Percentiles rank a stretch among this genome's conserved stretches.
Conservation (phyloP, 371 early-diverging fungal genomes). For the Circinella minor region DNA sequence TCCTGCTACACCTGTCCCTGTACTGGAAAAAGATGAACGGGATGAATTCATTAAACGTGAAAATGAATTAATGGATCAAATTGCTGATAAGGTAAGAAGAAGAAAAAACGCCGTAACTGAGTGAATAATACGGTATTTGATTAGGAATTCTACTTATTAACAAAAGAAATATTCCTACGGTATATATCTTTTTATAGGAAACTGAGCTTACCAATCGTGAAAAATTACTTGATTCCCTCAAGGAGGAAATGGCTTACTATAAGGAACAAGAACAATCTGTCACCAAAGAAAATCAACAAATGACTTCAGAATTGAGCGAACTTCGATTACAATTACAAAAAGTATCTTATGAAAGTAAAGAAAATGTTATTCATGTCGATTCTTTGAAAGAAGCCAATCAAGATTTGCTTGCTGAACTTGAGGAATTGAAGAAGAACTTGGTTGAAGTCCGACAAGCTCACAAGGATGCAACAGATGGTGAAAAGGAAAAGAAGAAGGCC, state of each 20-base stretch:
- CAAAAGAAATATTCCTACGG: too few species aligned
- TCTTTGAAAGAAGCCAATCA: slow-evolving; percentile 83
- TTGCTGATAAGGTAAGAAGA: slow-evolving; percentile 72
- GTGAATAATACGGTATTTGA: too few species aligned
- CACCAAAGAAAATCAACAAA: slow-evolving; percentile 74
- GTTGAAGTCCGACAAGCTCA: slow-evolving; percentile 46
- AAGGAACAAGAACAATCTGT: slow-evolving; percentile 64
- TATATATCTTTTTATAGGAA: slow-evolving; percentile 39
- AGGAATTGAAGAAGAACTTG: slow-evolving; percentile 69
- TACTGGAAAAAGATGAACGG: slow-evolving; percentile 84
- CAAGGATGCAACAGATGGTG: slow-evolving; percentile 56
- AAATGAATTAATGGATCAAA: slow-evolving; percentile 89
- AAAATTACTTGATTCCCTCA: slow-evolving; percentile 58
- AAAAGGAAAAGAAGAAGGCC: slow-evolving; percentile 78
- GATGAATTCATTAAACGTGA: slow-evolving; percentile 93
- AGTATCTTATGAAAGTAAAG: slow-evolving; percentile 84
- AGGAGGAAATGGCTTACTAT: slow-evolving; percentile 69
- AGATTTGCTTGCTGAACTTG: slow-evolving; percentile 71
- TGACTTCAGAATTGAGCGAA: slow-evolving; percentile 71
- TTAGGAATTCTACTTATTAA: too few species aligned
- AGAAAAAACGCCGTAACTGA: too few species aligned
- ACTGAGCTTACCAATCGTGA: slow-evolving; percentile 61
- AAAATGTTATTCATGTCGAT: slow-evolving; percentile 81
- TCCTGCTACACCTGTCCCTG: slow-evolving; percentile 77
- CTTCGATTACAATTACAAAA: slow-evolving; percentile 84